Evolutionary conservation across 2,329 filamentous ascomycete genomes (phyloP).

Genomic region (Zymoseptoria brevis): DNA sequence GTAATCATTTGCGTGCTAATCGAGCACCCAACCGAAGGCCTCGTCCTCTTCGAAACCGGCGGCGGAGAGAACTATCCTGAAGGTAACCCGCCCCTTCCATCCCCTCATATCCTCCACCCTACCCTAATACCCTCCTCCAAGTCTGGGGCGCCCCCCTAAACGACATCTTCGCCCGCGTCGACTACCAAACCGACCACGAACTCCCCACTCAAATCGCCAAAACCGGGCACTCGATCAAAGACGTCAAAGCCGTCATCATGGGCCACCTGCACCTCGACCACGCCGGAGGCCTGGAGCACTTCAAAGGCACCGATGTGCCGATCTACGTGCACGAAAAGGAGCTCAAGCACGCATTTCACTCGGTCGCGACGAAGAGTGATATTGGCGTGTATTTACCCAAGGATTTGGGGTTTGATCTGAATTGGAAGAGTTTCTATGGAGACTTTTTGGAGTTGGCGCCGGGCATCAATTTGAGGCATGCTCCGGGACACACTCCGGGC

Average conservation of each 20-base stretch:
- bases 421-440: conserved; percentile 31
- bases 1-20: conserved; percentile 25
- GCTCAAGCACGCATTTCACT: conserved; percentile 32
- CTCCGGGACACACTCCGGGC: conserved; percentile 28
- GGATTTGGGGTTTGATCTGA: conserved; percentile 31
- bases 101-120: no score
- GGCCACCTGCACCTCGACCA: conserved; percentile 33
- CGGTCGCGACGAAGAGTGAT: conserved; percentile 31
- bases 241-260: conserved; percentile 32
- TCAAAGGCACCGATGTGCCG: conserved; percentile 28
- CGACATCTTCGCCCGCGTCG: conserved; percentile 29
- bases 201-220: conserved; percentile 15
- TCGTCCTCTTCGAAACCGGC: conserved; percentile 32
- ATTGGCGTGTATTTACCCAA: conserved; percentile 28
- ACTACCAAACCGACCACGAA: conserved; percentile 17
- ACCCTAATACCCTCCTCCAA: background rate
- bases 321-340: conserved; percentile 34
- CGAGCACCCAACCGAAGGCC: conserved; percentile 29
- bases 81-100: background rate
- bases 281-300: conserved; percentile 30
- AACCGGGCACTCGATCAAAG: conserved; percentile 30
- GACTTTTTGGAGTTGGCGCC: conserved; percentile 28
- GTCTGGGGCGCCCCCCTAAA: conserved; percentile 24
- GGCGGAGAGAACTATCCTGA: conserved; percentile 28
- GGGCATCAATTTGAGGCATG: conserved; percentile 29